phyloP scores from a whole-genome alignment of 345 rosid species.

The Syzygium grande region DNA sequence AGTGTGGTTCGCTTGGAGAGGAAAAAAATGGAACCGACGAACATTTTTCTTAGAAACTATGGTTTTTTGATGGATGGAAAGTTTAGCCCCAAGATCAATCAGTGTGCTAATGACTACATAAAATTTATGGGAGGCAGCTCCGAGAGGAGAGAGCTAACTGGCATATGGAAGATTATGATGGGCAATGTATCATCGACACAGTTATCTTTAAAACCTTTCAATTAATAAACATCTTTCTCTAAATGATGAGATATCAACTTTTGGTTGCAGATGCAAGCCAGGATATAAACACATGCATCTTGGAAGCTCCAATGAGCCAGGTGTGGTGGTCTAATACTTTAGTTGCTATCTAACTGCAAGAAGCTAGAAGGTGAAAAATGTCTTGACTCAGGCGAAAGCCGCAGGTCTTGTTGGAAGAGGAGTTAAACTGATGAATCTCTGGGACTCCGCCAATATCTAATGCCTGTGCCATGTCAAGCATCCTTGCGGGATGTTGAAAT shows the following conservation, averaged over 20 bases:
- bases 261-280: background rate
- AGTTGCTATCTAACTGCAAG: background rate
- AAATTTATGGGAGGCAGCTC: background rate
- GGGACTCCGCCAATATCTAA: background rate
- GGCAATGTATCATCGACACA: background rate
- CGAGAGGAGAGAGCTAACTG: background rate
- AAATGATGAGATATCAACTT: background rate
- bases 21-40: background rate
- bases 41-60: background rate
- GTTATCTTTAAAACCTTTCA: background rate
- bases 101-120: slow-evolving; percentile 1
- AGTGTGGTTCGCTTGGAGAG: background rate
- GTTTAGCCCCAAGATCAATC: background rate
- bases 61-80: background rate
- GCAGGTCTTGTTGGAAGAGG: background rate
- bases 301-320: background rate
- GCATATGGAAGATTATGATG: background rate
- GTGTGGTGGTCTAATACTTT: background rate
- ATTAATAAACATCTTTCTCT: background rate
- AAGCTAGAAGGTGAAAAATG: background rate
- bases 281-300: background rate
- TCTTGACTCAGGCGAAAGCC: background rate
- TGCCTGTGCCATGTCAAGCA: background rate
- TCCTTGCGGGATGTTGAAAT: background rate
- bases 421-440: background rate